Evolutionary conservation across 2,329 filamentous ascomycete genomes (phyloP).

Genomic region (Aspergillus aculeatus): DNA sequence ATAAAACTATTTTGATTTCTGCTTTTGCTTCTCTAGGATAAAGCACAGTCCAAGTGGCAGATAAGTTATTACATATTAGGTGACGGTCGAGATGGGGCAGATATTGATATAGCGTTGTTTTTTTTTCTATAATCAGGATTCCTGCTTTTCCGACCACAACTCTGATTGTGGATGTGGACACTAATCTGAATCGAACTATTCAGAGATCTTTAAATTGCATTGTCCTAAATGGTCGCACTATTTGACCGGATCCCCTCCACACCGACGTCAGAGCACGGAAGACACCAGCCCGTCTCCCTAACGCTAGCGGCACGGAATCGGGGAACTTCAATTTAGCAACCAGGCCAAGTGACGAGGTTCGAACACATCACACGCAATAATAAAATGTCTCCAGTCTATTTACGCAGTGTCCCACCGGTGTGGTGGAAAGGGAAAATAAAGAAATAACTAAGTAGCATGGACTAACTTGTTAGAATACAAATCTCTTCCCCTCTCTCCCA

Average conservation of each 20-base stretch:
- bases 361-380: conserved; percentile 25
- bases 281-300: conserved; percentile 19
- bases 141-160: not conserved
- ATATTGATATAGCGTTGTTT: not conserved
- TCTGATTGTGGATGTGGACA: not conserved
- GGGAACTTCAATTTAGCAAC: not conserved
- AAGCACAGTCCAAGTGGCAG: not conserved
- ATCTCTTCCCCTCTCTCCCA: not conserved
- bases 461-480: not conserved
- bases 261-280: conserved; percentile 32
- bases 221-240: not conserved
- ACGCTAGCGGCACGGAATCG: conserved; percentile 20
- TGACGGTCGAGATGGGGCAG: not conserved
- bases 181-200: not conserved
- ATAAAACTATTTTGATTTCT: not conserved
- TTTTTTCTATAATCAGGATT: not conserved
- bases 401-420: not conserved
- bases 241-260: conserved; percentile 6
- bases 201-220: not conserved
- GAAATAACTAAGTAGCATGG: not conserved
- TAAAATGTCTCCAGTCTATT: not conserved
- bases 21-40: conserved; percentile 4
- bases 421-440: not conserved
- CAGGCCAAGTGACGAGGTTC: conserved; percentile 9
- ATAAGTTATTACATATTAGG: not conserved